Percentiles rank a stretch among this genome's conserved stretches.
Evolutionary conservation across 805 yeast genomes (phyloP).

Genomic region (Yamadazyma ubonensis): DNA sequence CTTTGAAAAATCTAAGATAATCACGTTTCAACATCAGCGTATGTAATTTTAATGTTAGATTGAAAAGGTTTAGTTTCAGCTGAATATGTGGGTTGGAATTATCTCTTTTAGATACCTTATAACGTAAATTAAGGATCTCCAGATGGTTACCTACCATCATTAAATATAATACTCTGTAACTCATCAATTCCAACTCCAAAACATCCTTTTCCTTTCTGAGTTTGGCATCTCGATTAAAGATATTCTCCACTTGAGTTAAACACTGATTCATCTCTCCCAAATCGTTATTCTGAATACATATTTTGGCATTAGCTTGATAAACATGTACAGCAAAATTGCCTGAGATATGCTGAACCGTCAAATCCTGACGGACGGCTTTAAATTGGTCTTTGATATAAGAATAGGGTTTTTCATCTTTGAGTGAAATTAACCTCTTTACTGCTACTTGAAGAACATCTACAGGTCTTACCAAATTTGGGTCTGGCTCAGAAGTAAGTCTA

Average conservation of each 20-base stretch:
- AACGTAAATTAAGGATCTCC: conserved; percentile 48
- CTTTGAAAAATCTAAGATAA: conserved; percentile 53
- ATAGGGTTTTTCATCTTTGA: conserved; percentile 52
- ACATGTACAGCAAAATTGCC: conserved; percentile 73
- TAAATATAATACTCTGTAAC: conserved; percentile 73
- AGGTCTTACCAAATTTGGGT: conserved; percentile 82
- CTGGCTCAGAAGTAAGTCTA: conserved; percentile 88
- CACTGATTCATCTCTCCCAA: conserved; percentile 96
- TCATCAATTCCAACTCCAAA: conserved; percentile 58
- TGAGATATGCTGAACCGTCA: conserved; percentile 86
- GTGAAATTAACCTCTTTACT: conserved; percentile 50
- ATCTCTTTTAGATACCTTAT: conserved; percentile 13
- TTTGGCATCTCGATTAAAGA: conserved; percentile 45
- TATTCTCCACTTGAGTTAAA: conserved; percentile 69
- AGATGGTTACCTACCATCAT: conserved; percentile 66
- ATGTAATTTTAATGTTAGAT: conserved; percentile 18
- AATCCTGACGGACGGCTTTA: conserved; percentile 88
- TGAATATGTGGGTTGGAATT: no score
- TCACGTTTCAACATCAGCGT: conserved; percentile 16
- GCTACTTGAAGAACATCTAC: conserved; percentile 57
- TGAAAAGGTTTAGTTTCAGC: conserved; percentile 16
- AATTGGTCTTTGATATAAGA: conserved; percentile 84
- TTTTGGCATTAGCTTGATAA: conserved; percentile 81
- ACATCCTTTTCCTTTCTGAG: conserved; percentile 6
- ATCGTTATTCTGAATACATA: conserved; percentile 82